Conservation (phyloP, 2,329 filamentous ascomycete species). For the Stagonosporopsis chrysanthemi region DNA sequence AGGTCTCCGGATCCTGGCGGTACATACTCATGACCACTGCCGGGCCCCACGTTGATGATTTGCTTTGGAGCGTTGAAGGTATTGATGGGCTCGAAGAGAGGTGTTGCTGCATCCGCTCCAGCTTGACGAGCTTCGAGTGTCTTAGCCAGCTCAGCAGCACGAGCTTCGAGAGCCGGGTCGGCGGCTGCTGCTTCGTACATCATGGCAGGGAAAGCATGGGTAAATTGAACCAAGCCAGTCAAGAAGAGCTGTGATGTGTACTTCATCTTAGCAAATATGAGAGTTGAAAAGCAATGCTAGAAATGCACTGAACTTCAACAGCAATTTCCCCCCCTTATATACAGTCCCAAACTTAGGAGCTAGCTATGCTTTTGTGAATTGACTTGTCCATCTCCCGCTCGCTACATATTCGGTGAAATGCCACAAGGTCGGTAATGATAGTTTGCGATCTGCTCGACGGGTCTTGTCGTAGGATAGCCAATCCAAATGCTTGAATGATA, state of each 20-base stretch:
- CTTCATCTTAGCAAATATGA: constrained; percentile 20
- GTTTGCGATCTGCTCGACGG: neutral
- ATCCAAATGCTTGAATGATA: neutral
- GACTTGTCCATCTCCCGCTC: constrained; percentile 3
- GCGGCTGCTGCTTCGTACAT: constrained; percentile 32
- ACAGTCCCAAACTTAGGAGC: neutral
- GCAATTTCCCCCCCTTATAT: neutral
- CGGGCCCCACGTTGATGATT: constrained; percentile 27
- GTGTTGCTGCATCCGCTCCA: constrained; percentile 30
- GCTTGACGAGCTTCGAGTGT: constrained; percentile 24
- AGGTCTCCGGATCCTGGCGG: constrained; percentile 33
- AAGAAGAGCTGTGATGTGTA: constrained; percentile 23
- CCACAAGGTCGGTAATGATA: neutral
- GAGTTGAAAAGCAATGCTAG: neutral
- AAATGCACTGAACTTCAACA: neutral
- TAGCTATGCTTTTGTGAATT: neutral
- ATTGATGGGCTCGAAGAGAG: constrained; percentile 29
- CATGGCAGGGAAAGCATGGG: constrained; percentile 31
- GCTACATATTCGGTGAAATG: neutral
- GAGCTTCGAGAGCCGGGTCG: constrained; percentile 26
- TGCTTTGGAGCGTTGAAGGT: constrained; percentile 32
- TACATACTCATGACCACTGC: constrained; percentile 35
- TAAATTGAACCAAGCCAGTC: constrained; percentile 19
- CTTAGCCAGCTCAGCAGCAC: constrained; percentile 26
- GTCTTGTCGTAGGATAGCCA: neutral